Evolutionary conservation across 2,329 filamentous ascomycete species (phyloP), one percentile per base, ranked within the genome.

Genomic region (Ophiostoma australiae): DNA sequence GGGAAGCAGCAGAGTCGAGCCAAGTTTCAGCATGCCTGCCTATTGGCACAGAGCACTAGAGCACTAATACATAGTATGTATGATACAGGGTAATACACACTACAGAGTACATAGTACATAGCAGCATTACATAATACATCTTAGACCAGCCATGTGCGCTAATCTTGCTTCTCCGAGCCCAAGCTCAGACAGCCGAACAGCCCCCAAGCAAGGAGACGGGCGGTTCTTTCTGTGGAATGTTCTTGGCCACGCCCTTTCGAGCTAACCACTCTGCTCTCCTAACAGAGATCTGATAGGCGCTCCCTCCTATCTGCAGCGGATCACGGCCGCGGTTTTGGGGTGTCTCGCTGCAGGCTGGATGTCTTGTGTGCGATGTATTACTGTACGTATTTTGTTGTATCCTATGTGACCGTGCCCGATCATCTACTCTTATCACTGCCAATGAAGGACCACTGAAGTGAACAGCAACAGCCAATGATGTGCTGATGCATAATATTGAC

Each of bases 21-120:
- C 44, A 48, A 13, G 74, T 75, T 74, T 73, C 71, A 72, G 70
- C n/a, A 20, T 13, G 58, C n/a, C 68, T 72, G 70, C 68, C 69
- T 31, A 31, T 31, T 31, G 27, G 27, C 27, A 31, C 27, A 31
- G 27, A 31, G 27, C 27, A 31, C 27, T 31, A 31, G 27, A 70
- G 70, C 58, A 48, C 4, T 11, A 74, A 70, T 7, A 20, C 23
- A 7, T 11, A 48, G 37, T 39, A 31, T 31, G 37, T 39, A 31
- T 31, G 27, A 31, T 31, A 31, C 27, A 31, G 27, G 27, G 27
- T 31, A 31, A 39, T 10, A 39, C 10, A 39, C 8, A 39, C 7
- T 11, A 39, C 37, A 11, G n/a, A 39, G 37, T 39, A 39, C 37
- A 11, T 11, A 39, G 37, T 39, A 39, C 37, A 10, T 11, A 39